Conservation (phyloP, 2,329 filamentous ascomycete genomes). For the Pseudogymnoascus sp. region DNA sequence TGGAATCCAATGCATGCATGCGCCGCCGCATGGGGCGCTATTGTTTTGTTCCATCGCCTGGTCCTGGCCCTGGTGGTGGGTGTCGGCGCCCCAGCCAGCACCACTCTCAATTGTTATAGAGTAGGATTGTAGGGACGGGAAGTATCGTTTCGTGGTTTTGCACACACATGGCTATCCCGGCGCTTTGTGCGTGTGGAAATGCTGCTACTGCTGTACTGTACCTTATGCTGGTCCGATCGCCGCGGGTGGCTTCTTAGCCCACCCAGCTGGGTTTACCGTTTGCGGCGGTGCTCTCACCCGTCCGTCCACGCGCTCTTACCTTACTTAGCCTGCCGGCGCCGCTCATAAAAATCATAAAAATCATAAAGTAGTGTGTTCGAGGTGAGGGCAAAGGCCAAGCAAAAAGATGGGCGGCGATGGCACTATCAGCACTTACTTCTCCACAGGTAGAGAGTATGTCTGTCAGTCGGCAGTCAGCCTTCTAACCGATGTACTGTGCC, state of each 20-base stretch:
- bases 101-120: background rate
- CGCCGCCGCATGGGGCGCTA: background rate
- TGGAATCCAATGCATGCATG: background rate
- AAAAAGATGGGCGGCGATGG: background rate
- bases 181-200: background rate
- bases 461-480: background rate
- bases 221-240: slow-evolving; percentile 5
- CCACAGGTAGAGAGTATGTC: background rate
- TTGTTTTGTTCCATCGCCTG: background rate
- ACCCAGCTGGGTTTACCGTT: background rate
- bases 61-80: background rate
- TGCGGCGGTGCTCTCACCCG: background rate
- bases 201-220: background rate
- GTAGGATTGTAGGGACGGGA: background rate
- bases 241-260: slow-evolving; percentile 3
- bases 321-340: background rate
- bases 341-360: background rate
- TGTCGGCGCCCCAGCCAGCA: background rate
- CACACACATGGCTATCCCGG: background rate
- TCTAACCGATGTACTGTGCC: background rate
- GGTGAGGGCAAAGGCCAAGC: background rate
- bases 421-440: background rate
- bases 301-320: background rate
- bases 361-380: background rate
- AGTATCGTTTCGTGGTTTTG: background rate